phyloP scores from a whole-genome alignment of 148 eudicot genomes.

The Pharnaceum exiguum region DNA sequence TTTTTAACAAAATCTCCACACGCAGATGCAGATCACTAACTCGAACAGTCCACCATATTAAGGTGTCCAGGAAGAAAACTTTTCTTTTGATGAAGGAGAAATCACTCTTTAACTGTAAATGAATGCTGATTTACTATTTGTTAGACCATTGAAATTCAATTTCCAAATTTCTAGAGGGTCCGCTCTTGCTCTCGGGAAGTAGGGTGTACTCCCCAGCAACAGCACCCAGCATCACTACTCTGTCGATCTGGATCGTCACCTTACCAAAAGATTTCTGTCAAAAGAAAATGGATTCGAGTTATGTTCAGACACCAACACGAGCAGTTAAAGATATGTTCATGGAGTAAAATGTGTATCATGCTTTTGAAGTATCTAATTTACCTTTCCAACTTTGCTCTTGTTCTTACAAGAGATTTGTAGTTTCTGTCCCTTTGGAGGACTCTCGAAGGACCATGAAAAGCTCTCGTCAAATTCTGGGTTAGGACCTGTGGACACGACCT shows the following conservation, averaged over 20 bases:
- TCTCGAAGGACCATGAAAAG: constrained; percentile 91
- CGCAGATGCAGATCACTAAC: not conserved
- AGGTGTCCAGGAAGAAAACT: not conserved
- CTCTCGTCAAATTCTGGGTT: constrained; percentile 96
- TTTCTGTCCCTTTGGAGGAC: constrained; percentile 99
- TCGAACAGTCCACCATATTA: no score
- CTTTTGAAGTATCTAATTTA: constrained; percentile 13
- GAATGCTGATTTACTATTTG: constrained; percentile 24
- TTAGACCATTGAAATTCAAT: constrained; percentile 98
- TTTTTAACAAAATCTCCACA: not conserved
- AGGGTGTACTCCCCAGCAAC: constrained; percentile 90
- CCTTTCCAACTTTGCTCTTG: constrained; percentile 99
- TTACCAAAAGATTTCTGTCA: constrained; percentile 92
- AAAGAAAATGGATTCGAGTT: constrained; percentile 3
- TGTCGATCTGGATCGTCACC: constrained; percentile 97
- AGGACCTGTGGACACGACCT: constrained; percentile 92
- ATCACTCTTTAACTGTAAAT: constrained; percentile 1
- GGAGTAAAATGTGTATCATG: not conserved
- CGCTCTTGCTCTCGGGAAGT: constrained; percentile 96
- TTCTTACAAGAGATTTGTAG: constrained; percentile 97
- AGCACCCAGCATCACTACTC: constrained; percentile 93
- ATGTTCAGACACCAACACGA: not conserved
- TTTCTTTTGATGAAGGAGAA: not conserved
- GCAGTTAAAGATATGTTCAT: no score
- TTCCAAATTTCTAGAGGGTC: constrained; percentile 83